Base-by-base conservation (phyloP, 202 grass and related monocot species). In the Eragrostis tef region DNA sequence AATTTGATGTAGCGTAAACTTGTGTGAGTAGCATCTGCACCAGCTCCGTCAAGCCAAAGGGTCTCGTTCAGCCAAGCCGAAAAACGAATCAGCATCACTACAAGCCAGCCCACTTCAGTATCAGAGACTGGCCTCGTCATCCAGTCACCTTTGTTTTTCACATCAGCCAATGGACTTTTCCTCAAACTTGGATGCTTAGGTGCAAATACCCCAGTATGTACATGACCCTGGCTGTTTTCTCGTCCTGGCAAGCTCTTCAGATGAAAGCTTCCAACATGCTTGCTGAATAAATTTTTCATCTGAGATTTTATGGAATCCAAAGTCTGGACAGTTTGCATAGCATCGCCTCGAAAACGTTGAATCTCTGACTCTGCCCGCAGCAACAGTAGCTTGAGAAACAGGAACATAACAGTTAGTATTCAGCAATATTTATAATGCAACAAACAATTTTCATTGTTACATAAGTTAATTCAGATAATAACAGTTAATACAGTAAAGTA, bases 21-120 rank as follows among this genome's bases (percentile, higher is more conserved):
- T 3, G 61, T 60, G 12, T 16, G 49, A 29, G 13, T 54, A 60
- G 79, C 66, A 75, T 73, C 73, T 20, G 83, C 74, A 59, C 66
- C 74, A 63, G 5, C 68, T 75, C 20, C 74, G 63, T 86, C 61
- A 46, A 97, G 82, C 19, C 53, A 75, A 58, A 97, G 78, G 62
- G 49, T 71, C 64, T 86, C 67, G 11, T 97, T 93, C 39, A 90
- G 79, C 86, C 88, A 86, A 75, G 84, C 80, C 16, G 91, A 97
- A 58, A 93, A 69, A 67, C 76, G 66, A 21, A 97, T 82, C 79
- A 93, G 77, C 34, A 74, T 49, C n/a, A 56, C 85, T 60, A 87
- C 87, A 3, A 97, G 79, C 86, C 94, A 97, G 31, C 82, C 91
- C 65, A 97, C 71, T 86, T 97, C 91, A 73, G 86, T 81, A 70